Base-by-base conservation (phyloP, 2,329 filamentous ascomycete genomes). In the Chaetomiaceae sp. region DNA sequence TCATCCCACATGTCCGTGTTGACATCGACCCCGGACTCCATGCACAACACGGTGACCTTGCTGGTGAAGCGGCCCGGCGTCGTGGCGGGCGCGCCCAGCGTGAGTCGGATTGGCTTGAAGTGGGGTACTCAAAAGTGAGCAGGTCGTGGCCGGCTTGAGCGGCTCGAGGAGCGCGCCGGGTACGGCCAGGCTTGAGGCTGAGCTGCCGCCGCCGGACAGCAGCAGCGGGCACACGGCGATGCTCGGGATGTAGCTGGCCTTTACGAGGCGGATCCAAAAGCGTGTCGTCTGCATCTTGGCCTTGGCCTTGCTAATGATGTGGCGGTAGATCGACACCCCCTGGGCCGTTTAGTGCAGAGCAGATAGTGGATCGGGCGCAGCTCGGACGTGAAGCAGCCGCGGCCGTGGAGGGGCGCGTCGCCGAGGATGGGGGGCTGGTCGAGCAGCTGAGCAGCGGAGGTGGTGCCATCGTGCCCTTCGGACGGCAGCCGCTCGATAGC, bases 251-350 rank as follows among this genome's bases (percentile, higher is more conserved):
- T 94, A 91, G 62, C 84, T 88, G 46, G 84, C 78, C 18, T 93
- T 93, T 5, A 97, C 83, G 1, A 97, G 77, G 45, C 88, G 86
- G 65, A 98, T 96, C 59, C 91, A 86, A 76, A 93, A 97, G 24
- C 90, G 84, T 6, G 86, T 93, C 42, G 86, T 91, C 38, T 82
- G 81, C 26, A 95, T 83, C 66, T 97, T 98, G 49, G 83, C 79
- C 66, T 98, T 93, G 12, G 91, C 93, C 64, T 95, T 94, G 51
- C 88, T 86, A 57, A 98, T 84, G 62, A 97, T 96, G 68, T 97
- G 91, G 11, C 93, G 84, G 68, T 93, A 98, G 10, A 84, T 78
- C 41, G 88, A 66, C 93, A 98, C 37, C 93, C 87, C 69, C 96
- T 97, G 17, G 88, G 89, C 30, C 91, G 85, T 62, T 96, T 96